A percentile compares a stretch with the other conserved stretches of the same genome.
Conservation (phyloP, 306 rosid species). For the Hippophae rhamnoides region DNA sequence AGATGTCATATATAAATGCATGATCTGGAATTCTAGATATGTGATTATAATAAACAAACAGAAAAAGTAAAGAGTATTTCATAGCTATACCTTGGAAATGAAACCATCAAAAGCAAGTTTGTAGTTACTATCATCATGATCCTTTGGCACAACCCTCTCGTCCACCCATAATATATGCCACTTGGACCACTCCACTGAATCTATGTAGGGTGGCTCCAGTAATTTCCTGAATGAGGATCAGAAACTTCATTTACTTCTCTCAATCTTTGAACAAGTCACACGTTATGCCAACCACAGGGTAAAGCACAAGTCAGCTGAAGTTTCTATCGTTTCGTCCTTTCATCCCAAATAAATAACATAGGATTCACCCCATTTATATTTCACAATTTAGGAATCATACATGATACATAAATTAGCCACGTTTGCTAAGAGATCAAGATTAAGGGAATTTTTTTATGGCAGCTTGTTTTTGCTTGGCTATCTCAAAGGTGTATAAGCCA, state of each 20-base stretch:
- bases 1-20: not conserved
- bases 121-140: conserved; percentile 74
- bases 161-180: conserved; percentile 89
- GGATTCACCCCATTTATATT: no score
- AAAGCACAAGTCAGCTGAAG: no score
- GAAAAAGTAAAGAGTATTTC: conserved; percentile 6
- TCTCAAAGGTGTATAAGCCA: no score
- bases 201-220: conserved; percentile 48
- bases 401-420: no score
- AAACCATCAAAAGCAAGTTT: conserved; percentile 72
- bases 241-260: not conserved
- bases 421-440: no score
- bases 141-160: conserved; percentile 77
- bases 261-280: not conserved
- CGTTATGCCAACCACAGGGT: no score
- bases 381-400: no score
- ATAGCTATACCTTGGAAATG: conserved; percentile 52
- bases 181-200: conserved; percentile 56
- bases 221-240: conserved; percentile 44
- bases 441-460: no score
- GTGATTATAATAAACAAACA: not conserved
- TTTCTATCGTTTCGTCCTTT: no score
- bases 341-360: no score
- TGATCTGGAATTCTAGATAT: not conserved
- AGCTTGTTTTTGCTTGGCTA: no score